Base-by-base conservation (phyloP, 1,284 basidiomycete genomes). In the Nidula niveotomentosa region DNA sequence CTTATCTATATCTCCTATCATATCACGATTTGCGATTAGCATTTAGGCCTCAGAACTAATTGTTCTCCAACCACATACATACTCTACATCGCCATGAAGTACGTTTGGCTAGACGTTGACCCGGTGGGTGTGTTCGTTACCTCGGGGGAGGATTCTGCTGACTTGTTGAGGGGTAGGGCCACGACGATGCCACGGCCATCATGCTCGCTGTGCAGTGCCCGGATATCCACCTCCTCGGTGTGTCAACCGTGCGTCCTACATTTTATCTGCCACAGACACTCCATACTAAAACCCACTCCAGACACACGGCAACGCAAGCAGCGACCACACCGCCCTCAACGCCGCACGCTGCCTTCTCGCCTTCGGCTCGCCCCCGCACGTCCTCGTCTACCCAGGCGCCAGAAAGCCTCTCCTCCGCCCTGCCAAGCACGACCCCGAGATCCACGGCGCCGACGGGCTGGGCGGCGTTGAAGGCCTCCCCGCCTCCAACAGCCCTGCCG, bases 151-250 rank as follows among this genome's bases (percentile, higher is more conserved):
- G 44, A 47, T 15, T 9, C 39, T 23, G 48, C 7, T 8, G 9
- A 45, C 0, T 53, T 30, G 17, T 30, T 13, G 23, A 41, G 1
- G 15, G 43, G 46, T 57, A 91, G 90, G 92, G 92, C 10, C 92
- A 94, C 62, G 92, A 94, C 63, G 92, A 94, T 73, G 91, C 89
- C 5, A 86, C 85, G 5, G 91, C 91, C 1, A 86, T 94, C 54
- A 71, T 93, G 63, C 73, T 94, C 13, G 90, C 90, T 0, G 65
- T 88, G 2, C 83, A 91, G 61, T 76, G 77, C 10, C 75, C 79
- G 1, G 78, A 84, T 55, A 78, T 93, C 53, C 69, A 79, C 36
- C 79, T 94, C 12, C 69, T 93, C 3, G 92, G 92, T 0, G 73
- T 94, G n/a, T 93, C 91, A 1, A 91, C 90, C 18, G 91, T 91